Conservation (phyloP, 139 green algal genomes). For the Picochlorum sp. region DNA sequence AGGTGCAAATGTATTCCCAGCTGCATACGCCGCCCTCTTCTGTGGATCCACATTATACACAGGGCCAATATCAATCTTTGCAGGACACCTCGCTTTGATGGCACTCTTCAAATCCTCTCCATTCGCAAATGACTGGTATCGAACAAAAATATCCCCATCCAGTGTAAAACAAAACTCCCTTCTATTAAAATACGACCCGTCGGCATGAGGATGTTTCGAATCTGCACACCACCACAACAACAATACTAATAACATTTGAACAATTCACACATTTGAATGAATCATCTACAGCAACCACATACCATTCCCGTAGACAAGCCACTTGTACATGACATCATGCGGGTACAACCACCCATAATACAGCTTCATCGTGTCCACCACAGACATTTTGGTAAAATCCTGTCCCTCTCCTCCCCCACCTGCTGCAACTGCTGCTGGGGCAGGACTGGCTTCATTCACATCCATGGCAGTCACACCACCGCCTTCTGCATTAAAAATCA, state of each 20-base stretch:
- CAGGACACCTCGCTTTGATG: conserved; percentile 62
- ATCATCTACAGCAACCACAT: background rate
- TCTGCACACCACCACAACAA: conserved; percentile 28
- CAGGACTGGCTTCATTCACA: background rate
- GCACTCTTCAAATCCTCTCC: conserved; percentile 56
- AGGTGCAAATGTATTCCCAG: conserved; percentile 55
- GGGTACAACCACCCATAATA: conserved; percentile 71
- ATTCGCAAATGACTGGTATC: conserved; percentile 96
- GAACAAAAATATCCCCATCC: conserved; percentile 92
- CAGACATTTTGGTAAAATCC: conserved; percentile 25
- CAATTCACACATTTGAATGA: no score
- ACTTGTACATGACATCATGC: conserved; percentile 70
- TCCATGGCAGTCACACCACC: background rate
- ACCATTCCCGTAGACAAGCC: conserved; percentile 90
- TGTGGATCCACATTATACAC: conserved; percentile 90
- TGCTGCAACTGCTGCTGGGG: background rate
- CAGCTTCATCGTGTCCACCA: conserved; percentile 49
- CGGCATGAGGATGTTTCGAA: conserved; percentile 62
- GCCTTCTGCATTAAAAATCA: background rate
- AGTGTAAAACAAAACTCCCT: conserved; percentile 98
- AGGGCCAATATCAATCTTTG: conserved; percentile 97
- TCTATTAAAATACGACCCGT: conserved; percentile 60
- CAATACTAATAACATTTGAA: no score
- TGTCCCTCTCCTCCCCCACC: background rate
- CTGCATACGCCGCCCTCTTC: conserved; percentile 51